Base-by-base conservation (phyloP, 2,329 filamentous ascomycete genomes). In the Xenosphaeropsis pyriputrescens region DNA sequence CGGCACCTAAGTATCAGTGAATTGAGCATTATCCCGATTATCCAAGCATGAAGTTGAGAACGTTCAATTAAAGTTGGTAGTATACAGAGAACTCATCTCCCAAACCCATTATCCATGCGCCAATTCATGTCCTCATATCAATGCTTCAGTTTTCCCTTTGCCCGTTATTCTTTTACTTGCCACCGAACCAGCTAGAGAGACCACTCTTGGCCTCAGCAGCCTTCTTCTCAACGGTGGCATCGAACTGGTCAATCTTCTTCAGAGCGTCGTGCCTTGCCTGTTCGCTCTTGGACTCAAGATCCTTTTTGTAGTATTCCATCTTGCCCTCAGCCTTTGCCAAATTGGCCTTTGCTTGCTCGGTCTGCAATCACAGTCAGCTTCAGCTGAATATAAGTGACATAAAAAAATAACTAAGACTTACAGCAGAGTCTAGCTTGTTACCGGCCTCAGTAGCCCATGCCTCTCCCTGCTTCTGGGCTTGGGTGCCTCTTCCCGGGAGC, bases 171-270 rank as follows among this genome's bases (percentile, higher is more conserved):
- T 18, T 35, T 47, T 71, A 72, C 44, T 72, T 64, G 37, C 70
- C 70, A 40, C 85, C 79, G 53, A 95, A 93, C 88, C 86, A 95
- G 57, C 81, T 73, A 32, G 80, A 83, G 50, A 93, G 60, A 45
- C 81, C 80, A 51, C 76, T 74, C 75, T 94, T 94, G 33, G 85
- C 82, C 66, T 94, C 81, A 37, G 76, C 61, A 4, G 85, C 75
- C 47, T 77, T 76, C 47, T 83, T 67, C 65, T 88, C 82, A 37
- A 94, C 79, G 47, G 76, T 86, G 51, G 75, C 73, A 62, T 94
- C 88, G 51, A 88, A 79, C 57, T 80, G 74, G 60, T 95, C 80
- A 37, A 91, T 75, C 52, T 85, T 82, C 56, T 78, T 74, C 50
- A 79, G 59, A 22, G 77, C 62, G 43, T 79, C 68, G 31, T 75